phyloP scores from a whole-genome alignment of 768 basidiomycete species.

The Tephrocybe sp. region DNA sequence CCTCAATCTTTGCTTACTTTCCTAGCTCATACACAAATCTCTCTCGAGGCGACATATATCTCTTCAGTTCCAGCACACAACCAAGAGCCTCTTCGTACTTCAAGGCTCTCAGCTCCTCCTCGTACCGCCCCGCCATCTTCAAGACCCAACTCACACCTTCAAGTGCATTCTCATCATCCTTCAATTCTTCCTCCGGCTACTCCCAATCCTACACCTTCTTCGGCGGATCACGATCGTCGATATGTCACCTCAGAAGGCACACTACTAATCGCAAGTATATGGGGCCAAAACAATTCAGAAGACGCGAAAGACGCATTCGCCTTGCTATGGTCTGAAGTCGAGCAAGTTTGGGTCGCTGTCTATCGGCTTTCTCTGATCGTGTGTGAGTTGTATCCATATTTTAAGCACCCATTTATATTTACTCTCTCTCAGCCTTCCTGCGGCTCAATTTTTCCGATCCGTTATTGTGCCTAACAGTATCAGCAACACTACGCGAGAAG shows the following conservation, averaged over 20 bases:
- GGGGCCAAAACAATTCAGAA: constrained; percentile 61
- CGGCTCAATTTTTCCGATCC: constrained; percentile 71
- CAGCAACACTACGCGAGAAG: constrained; percentile 85
- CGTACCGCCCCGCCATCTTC: constrained; percentile 52
- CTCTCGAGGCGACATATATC: constrained; percentile 82
- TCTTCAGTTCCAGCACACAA: constrained; percentile 42
- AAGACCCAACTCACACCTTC: constrained; percentile 34
- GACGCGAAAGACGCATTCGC: constrained; percentile 57
- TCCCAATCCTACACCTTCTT: constrained; percentile 80
- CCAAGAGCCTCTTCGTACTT: constrained; percentile 36
- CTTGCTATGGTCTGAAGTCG: constrained; percentile 63
- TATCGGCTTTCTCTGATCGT: constrained; percentile 79
- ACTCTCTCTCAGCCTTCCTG: constrained; percentile 58
- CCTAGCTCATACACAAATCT: constrained; percentile 70
- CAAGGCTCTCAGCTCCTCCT: constrained; percentile 49
- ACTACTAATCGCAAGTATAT: constrained; percentile 65
- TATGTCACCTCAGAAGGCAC: constrained; percentile 83
- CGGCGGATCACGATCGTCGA: constrained; percentile 68
- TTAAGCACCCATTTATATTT: neutral
- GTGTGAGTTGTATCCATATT: constrained; percentile 48
- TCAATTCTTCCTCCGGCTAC: constrained; percentile 82
- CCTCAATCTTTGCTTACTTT: constrained; percentile 56
- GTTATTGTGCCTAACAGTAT: constrained; percentile 80
- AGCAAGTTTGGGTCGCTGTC: constrained; percentile 73
- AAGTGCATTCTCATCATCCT: constrained; percentile 43